A percentile compares a stretch with the other conserved stretches of the same genome.
Conservation (phyloP, 257 asterid species). For the Avicennia marina region DNA sequence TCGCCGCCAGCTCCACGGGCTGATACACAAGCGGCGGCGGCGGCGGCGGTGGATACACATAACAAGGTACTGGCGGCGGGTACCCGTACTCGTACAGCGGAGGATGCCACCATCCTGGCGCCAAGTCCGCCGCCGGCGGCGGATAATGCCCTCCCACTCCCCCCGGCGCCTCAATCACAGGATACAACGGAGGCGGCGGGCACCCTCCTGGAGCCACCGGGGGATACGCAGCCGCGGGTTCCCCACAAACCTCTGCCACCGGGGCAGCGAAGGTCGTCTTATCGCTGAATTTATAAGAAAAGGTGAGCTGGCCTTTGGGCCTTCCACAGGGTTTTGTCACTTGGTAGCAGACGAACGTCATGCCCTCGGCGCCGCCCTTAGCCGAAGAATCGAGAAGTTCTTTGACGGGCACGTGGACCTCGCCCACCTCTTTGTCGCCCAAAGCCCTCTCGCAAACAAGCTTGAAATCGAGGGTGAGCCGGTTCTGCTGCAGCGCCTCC, state of each 20-base stretch:
- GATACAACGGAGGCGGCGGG: conserved; percentile 17
- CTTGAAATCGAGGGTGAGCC: conserved; percentile 59
- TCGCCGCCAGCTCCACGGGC: conserved; percentile 37
- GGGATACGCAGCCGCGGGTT: conserved; percentile 26
- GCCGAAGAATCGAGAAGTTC: conserved; percentile 65
- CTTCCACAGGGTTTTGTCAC: conserved; percentile 75
- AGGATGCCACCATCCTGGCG: conserved; percentile 15
- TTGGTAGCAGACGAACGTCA: conserved; percentile 62
- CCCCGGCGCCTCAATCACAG: background rate
- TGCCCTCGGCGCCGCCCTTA: conserved; percentile 27
- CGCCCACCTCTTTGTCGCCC: conserved; percentile 83
- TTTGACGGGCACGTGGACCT: conserved; percentile 59
- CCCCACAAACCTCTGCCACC: conserved; percentile 1
- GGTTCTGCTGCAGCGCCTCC: conserved; percentile 48
- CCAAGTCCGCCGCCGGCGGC: conserved; percentile 15
- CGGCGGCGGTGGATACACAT: conserved; percentile 24
- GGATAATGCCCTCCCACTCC: conserved; percentile 24
- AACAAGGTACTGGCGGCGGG: conserved; percentile 21
- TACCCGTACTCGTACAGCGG: conserved; percentile 26
- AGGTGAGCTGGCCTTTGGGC: conserved; percentile 70
- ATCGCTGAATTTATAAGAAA: conserved; percentile 57
- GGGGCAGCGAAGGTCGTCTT: conserved; percentile 21
- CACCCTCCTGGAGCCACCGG: conserved; percentile 15
- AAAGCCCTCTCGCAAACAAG: conserved; percentile 63
- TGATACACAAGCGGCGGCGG: conserved; percentile 26